Evolutionary conservation across 805 yeast genomes (phyloP).

Genomic region (Wickerhamomyces subpelliculosus): DNA sequence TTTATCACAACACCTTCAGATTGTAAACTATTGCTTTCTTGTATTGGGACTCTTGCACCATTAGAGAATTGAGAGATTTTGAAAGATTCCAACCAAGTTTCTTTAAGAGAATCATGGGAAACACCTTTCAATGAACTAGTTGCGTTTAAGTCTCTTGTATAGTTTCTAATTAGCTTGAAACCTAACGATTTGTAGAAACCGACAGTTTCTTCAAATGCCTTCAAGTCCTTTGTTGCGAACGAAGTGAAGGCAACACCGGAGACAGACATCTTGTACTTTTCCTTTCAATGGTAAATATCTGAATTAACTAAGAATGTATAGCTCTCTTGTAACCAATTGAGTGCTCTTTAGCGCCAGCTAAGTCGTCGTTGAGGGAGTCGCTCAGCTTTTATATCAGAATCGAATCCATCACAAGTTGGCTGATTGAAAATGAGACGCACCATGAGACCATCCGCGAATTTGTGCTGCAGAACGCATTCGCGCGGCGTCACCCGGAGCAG

Average conservation of each 20-base stretch:
- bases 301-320: not conserved
- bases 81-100: conserved; percentile 67
- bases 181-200: conserved; percentile 58
- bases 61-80: conserved; percentile 49
- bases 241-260: conserved; percentile 51
- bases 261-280: conserved; percentile 13
- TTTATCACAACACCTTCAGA: conserved; percentile 41
- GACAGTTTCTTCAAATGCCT: conserved; percentile 38
- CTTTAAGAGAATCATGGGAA: conserved; percentile 58
- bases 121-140: conserved; percentile 43
- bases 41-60: conserved; percentile 54
- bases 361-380: not conserved
- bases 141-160: conserved; percentile 39
- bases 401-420: not conserved
- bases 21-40: conserved; percentile 33
- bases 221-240: conserved; percentile 46
- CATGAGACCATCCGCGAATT: not conserved
- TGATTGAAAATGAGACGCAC: not conserved
- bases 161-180: conserved; percentile 52
- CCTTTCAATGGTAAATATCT: not conserved
- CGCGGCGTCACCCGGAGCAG: not conserved
- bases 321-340: not conserved
- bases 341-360: not conserved
- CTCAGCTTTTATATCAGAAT: not conserved
- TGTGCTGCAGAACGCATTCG: too few relatives aligned